phyloP scores from a whole-genome alignment of 768 basidiomycete genomes.

The Filobasidium floriforme region DNA sequence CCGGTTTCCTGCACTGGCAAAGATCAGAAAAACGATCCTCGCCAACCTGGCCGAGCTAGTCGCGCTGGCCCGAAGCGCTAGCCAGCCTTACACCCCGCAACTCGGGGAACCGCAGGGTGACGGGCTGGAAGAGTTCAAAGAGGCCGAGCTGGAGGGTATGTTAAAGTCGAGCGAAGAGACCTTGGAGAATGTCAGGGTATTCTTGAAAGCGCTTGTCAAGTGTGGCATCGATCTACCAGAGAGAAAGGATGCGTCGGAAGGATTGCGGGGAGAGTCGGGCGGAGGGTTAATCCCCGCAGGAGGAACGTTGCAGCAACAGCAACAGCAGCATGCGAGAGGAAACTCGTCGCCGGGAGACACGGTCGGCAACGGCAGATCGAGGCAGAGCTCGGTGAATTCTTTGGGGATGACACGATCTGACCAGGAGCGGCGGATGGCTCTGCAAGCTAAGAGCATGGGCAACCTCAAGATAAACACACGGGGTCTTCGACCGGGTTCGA shows the following conservation, averaged over 20 bases:
- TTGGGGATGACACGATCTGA: background rate
- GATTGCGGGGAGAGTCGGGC: background rate
- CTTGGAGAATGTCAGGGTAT: constrained; percentile 68
- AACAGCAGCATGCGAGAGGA: constrained; percentile 1
- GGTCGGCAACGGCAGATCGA: background rate
- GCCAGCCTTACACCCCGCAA: constrained; percentile 48
- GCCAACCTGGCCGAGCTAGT: constrained; percentile 74
- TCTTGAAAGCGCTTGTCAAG: constrained; percentile 51
- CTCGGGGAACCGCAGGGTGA: constrained; percentile 1
- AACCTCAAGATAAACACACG: background rate
- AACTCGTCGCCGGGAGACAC: background rate
- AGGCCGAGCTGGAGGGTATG: constrained; percentile 65
- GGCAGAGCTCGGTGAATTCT: background rate
- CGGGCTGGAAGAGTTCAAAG: constrained; percentile 51
- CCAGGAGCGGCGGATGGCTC: constrained; percentile 7
- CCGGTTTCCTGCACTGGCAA: constrained; percentile 58
- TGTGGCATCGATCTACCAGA: constrained; percentile 44
- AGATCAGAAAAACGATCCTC: constrained; percentile 74
- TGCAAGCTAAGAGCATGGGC: constrained; percentile 15
- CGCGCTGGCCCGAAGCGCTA: constrained; percentile 24
- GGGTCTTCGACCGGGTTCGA: background rate
- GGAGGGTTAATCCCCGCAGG: background rate
- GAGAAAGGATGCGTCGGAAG: constrained; percentile 12
- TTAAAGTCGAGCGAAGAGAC: constrained; percentile 71
- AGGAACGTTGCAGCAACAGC: background rate